These are phyloP conservation scores for Canna indica DNA, from an alignment of 176 grass and related monocot species.

Conservation along the genomic window DNA sequence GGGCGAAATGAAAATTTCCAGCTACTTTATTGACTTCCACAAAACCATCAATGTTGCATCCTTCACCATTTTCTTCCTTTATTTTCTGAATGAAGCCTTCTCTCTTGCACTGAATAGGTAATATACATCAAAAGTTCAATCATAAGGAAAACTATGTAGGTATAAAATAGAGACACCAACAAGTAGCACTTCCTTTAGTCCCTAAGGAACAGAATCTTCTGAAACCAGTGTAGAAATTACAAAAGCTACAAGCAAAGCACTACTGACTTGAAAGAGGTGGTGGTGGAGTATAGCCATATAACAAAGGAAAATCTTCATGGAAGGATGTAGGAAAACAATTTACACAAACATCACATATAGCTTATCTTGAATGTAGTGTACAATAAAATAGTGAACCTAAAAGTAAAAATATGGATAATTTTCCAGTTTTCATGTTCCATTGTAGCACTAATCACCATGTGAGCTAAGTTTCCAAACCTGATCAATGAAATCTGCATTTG, in stretches of 20 bases:
- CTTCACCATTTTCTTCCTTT: constrained; percentile 94
- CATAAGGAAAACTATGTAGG: constrained; percentile 23
- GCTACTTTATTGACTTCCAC: constrained; percentile 98
- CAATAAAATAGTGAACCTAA: background rate
- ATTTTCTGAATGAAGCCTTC: constrained; percentile 88
- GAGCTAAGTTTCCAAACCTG: constrained; percentile 49
- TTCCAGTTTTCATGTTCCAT: background rate
- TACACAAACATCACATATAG: background rate
- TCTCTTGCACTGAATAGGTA: constrained; percentile 70
- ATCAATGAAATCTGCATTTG: constrained; percentile 67
- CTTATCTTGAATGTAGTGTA: background rate
- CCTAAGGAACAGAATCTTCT: background rate
- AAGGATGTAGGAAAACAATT: background rate
- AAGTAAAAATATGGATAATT: background rate
- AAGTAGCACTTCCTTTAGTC: background rate
- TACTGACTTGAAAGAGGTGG: background rate
- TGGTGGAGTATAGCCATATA: no score
- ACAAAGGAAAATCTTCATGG: background rate
- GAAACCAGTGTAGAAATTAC: background rate
- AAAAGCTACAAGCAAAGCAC: background rate
- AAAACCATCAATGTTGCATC: constrained; percentile 91
- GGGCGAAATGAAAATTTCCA: constrained; percentile 98
- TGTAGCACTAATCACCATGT: background rate
- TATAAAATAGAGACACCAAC: no score
- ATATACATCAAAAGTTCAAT: constrained; percentile 3